Percentiles rank a stretch among this genome's conserved stretches.
These are phyloP conservation scores for Ceratocystis destructans DNA, from an alignment of 2,329 filamentous ascomycete species.

Conservation along the genomic window DNA sequence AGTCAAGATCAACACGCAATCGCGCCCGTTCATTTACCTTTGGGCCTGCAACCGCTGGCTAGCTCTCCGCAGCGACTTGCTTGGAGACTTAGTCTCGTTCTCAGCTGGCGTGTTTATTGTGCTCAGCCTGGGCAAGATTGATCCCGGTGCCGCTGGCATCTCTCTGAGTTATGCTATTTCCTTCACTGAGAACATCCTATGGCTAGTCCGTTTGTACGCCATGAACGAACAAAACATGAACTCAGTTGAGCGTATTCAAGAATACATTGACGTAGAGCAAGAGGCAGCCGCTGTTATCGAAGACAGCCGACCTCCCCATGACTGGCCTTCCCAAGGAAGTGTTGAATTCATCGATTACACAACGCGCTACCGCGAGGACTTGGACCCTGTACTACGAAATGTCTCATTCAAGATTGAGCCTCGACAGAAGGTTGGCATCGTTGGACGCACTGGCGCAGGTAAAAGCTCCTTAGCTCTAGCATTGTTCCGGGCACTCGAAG, in stretches of 20 bases:
- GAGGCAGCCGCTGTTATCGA: slow-evolving; percentile 69
- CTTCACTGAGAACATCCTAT: slow-evolving; percentile 92
- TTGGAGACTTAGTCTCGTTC: slow-evolving; percentile 85
- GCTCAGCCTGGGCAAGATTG: slow-evolving; percentile 64
- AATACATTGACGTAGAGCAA: slow-evolving; percentile 92
- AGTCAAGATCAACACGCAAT: slow-evolving; percentile 73
- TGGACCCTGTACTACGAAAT: slow-evolving; percentile 72
- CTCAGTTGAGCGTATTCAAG: slow-evolving; percentile 91
- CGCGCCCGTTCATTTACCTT: slow-evolving; percentile 85
- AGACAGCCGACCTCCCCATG: slow-evolving; percentile 58
- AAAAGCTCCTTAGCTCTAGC: slow-evolving; percentile 92
- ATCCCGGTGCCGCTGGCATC: slow-evolving; percentile 82
- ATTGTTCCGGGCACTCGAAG: slow-evolving; percentile 85
- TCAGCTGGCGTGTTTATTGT: slow-evolving; percentile 88
- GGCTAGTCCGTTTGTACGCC: slow-evolving; percentile 88
- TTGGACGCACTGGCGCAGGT: slow-evolving; percentile 86
- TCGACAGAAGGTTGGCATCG: slow-evolving; percentile 87
- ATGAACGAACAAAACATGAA: slow-evolving; percentile 99
- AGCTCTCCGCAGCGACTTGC: slow-evolving; percentile 75
- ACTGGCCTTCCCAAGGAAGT: slow-evolving; percentile 75
- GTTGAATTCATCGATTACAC: slow-evolving; percentile 84
- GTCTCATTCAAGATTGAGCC: slow-evolving; percentile 77
- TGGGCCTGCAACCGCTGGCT: slow-evolving; percentile 98
- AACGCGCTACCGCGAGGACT: slow-evolving; percentile 74
- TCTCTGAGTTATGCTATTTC: slow-evolving; percentile 92